Conservation (phyloP, 2,329 filamentous ascomycete genomes). For the Drechslerella stenobrocha region DNA sequence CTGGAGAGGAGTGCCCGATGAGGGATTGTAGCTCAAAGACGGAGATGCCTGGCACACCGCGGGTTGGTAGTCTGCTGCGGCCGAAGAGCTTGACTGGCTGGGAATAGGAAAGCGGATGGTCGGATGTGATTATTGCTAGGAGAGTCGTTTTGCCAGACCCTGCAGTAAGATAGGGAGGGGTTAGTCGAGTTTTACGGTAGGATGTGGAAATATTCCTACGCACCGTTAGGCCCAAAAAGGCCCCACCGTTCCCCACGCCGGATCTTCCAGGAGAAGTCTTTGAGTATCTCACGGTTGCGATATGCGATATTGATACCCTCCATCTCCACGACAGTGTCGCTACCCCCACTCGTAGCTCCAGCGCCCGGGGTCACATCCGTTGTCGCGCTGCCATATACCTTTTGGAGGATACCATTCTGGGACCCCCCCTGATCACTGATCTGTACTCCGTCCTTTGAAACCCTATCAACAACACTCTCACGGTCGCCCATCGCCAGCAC, state of each 20-base stretch:
- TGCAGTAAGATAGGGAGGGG: too few species aligned
- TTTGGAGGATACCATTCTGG: slow-evolving; percentile 49
- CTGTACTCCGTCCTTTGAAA: slow-evolving; percentile 53
- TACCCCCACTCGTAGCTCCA: slow-evolving; percentile 52
- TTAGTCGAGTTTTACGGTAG: too few species aligned
- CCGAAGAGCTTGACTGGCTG: slow-evolving; percentile 86
- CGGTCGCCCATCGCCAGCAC: slow-evolving; percentile 69
- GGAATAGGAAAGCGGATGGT: slow-evolving; percentile 92
- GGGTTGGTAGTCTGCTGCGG: slow-evolving; percentile 73
- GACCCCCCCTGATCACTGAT: slow-evolving; percentile 19
- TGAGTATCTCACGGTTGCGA: slow-evolving; percentile 64
- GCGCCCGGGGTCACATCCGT: not conserved
- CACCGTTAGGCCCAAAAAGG: slow-evolving; percentile 84
- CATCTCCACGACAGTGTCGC: slow-evolving; percentile 83
- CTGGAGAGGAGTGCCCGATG: slow-evolving; percentile 90
- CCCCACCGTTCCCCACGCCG: slow-evolving; percentile 84
- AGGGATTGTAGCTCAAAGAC: slow-evolving; percentile 90
- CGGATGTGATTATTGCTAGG: slow-evolving; percentile 86
- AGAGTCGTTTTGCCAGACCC: slow-evolving; percentile 92
- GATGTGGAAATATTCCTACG: not conserved
- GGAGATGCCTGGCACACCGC: slow-evolving; percentile 72
- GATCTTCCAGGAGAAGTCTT: slow-evolving; percentile 85
- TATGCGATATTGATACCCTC: slow-evolving; percentile 80
- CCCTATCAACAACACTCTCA: slow-evolving; percentile 63
- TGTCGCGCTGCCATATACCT: slow-evolving; percentile 39